These are phyloP conservation scores for Opeltia flavorubescens DNA, from an alignment of 495 filamentous ascomycete genomes.

Conservation along the genomic window DNA sequence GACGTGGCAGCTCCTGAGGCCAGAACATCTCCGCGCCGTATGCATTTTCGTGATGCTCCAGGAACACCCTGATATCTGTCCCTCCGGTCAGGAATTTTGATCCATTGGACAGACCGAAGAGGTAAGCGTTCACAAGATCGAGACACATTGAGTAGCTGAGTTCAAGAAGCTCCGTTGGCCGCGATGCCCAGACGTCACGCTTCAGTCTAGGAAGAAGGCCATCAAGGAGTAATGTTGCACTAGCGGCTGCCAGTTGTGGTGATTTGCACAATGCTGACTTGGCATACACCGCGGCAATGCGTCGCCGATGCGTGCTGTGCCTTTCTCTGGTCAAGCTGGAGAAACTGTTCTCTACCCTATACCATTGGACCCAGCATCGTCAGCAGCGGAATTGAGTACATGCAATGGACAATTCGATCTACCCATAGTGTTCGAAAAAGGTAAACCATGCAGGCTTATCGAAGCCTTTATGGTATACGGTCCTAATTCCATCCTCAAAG, in stretches of 20 bases:
- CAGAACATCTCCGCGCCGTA: conserved; percentile 43
- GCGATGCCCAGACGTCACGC: neutral
- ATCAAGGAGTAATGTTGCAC: conserved; percentile 43
- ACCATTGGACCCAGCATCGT: neutral
- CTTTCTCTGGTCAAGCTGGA: conserved; percentile 33
- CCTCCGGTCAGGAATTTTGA: conserved; percentile 36
- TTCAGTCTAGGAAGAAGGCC: conserved; percentile 45
- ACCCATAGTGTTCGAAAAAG: conserved; percentile 16
- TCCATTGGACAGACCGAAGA: conserved; percentile 36
- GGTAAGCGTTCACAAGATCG: conserved; percentile 32
- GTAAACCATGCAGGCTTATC: conserved; percentile 65
- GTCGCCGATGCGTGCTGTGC: conserved; percentile 36
- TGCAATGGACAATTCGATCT: too few relatives aligned
- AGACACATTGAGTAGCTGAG: conserved; percentile 22
- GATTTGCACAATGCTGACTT: conserved; percentile 50
- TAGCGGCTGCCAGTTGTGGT: conserved; percentile 41
- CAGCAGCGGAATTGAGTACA: too few relatives aligned
- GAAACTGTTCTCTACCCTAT: conserved; percentile 39
- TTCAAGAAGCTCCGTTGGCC: conserved; percentile 22
- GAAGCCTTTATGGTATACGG: conserved; percentile 61
- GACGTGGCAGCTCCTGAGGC: conserved; percentile 52
- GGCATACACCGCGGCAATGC: conserved; percentile 43
- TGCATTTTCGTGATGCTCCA: conserved; percentile 34
- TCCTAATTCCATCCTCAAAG: conserved; percentile 45
- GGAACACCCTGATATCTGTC: conserved; percentile 31